These are phyloP conservation scores for Pontederia paniculata DNA, from an alignment of 176 grass and related monocot species.

Conservation along the genomic window DNA sequence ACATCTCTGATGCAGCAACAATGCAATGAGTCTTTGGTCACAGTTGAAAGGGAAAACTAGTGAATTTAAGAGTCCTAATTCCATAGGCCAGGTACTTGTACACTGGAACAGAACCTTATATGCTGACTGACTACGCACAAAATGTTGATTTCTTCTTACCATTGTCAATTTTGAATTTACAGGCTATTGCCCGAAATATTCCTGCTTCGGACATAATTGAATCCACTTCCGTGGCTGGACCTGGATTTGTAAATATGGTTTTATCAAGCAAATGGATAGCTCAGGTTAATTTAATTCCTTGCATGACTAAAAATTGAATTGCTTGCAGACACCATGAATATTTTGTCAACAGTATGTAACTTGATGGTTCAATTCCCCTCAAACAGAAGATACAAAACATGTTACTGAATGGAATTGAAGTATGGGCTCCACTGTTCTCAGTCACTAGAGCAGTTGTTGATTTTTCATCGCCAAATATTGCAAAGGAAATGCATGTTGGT, in stretches of 20 bases:
- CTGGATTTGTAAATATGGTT: conserved; percentile 92
- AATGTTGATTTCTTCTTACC: too few species aligned
- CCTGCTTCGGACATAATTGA: conserved; percentile 72
- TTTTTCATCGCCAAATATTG: conserved; percentile 98
- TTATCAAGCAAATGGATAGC: conserved; percentile 76
- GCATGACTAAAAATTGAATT: not conserved
- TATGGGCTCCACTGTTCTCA: conserved; percentile 70
- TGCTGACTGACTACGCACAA: too few species aligned
- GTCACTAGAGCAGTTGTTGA: conserved; percentile 63
- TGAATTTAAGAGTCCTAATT: conserved; percentile 78
- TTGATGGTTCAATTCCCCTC: conserved; percentile 1
- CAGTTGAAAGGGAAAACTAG: conserved; percentile 72
- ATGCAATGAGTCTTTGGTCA: conserved; percentile 93
- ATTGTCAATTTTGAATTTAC: too few species aligned
- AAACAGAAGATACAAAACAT: conserved; percentile 78
- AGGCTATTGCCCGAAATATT: conserved; percentile 75
- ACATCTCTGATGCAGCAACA: conserved; percentile 48
- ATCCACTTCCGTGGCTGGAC: conserved; percentile 83
- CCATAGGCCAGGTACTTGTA: conserved; percentile 58
- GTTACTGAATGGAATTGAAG: conserved; percentile 67
- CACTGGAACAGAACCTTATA: too few species aligned
- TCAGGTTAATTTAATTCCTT: conserved; percentile 33
- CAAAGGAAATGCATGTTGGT: conserved; percentile 98
- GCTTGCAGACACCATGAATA: not conserved
- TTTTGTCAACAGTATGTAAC: not conserved